Base-by-base conservation (phyloP, 2,329 filamentous ascomycete genomes). In the Polytolypa hystricis region DNA sequence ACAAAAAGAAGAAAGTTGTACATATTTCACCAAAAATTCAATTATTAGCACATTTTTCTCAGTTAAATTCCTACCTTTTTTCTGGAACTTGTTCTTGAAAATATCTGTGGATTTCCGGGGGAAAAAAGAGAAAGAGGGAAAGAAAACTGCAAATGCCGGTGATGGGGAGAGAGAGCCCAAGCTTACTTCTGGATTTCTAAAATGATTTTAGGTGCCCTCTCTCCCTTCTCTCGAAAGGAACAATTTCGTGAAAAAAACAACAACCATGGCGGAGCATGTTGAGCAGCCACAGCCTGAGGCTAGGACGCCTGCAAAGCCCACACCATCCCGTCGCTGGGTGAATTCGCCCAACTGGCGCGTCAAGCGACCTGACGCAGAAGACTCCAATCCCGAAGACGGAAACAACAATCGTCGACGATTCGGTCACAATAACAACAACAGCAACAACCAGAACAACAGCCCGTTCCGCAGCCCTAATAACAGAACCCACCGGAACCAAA, bases 261-360 rank as follows among this genome's bases (percentile, higher is more conserved):
- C 15, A 38, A 31, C 15, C 25, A 38, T 37, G 29, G 17, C 29
- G 23, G 9, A 38, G n/a, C 26, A 11, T 14, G 17, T 20, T 9
- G 34, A 42, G 11, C 37, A 25, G 26, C 32, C 35, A 26, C 37
- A 42, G 29, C 37, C 37, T 20, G 34, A 29, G 21, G 31, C 25
- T 30, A 31, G 26, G 21, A 21, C 34, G 18, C n/a, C n/a, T n/a
- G n/a, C n/a, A n/a, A 40, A 30, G 16, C 33, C 37, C 35, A 16
- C 37, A 5, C 30, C 35, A 29, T 40, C 21, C 12, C 40, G 37
- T n/a, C 40, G 40, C 27, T 42, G 40, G 40, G 37, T 25, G 32
- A 42, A 40, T 21, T 42, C 40, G 2, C 33, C 40, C 20, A 40
- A 42, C 26, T 42, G 40, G 40, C 40, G 40, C 4, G 33, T 35